These are phyloP conservation scores for Gnomoniopsis sp. DNA, from an alignment of 2,329 filamentous ascomycete genomes.

Conservation along the genomic window DNA sequence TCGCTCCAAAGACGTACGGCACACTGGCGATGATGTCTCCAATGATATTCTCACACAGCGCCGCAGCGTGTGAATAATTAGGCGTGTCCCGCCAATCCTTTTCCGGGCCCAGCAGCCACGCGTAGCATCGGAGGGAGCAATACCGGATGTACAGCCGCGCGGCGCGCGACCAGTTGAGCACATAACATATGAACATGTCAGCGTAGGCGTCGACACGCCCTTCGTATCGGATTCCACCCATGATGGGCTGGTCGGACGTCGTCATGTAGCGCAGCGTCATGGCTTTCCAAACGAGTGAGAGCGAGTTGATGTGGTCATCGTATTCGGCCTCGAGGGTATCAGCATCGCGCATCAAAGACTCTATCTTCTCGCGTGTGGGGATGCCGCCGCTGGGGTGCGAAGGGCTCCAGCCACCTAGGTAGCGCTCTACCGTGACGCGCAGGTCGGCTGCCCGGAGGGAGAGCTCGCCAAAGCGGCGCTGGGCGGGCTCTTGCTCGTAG, in stretches of 20 bases:
- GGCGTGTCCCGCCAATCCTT: slow-evolving; percentile 9
- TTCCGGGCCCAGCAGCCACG: slow-evolving; percentile 14
- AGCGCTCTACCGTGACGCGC: slow-evolving; percentile 11
- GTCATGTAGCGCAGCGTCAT: slow-evolving; percentile 14
- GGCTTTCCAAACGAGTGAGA: slow-evolving; percentile 14
- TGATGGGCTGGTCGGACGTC: slow-evolving; percentile 5
- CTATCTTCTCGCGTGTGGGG: slow-evolving; percentile 6
- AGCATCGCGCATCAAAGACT: slow-evolving; percentile 3
- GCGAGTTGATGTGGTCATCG: neutral
- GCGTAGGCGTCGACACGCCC: slow-evolving; percentile 16
- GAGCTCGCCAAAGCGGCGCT: slow-evolving; percentile 14
- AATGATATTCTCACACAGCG: neutral
- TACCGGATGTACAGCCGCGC: slow-evolving; percentile 16
- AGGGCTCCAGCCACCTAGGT: slow-evolving; percentile 16
- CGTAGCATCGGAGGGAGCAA: slow-evolving; percentile 15
- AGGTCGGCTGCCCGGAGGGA: slow-evolving; percentile 17
- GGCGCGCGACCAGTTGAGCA: slow-evolving; percentile 18
- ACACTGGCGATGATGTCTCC: slow-evolving; percentile 14
- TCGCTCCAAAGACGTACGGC: slow-evolving; percentile 15
- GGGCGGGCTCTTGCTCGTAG: slow-evolving; percentile 10
- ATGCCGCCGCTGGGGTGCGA: neutral
- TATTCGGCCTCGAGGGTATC: slow-evolving; percentile 18
- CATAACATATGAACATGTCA: slow-evolving; percentile 18
- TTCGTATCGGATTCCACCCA: slow-evolving; percentile 10
- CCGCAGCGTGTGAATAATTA: slow-evolving; percentile 7